These are phyloP conservation scores for Phytopythium kandeliae DNA, from an alignment of 352 stramenopile genomes.

Conservation along the genomic window DNA sequence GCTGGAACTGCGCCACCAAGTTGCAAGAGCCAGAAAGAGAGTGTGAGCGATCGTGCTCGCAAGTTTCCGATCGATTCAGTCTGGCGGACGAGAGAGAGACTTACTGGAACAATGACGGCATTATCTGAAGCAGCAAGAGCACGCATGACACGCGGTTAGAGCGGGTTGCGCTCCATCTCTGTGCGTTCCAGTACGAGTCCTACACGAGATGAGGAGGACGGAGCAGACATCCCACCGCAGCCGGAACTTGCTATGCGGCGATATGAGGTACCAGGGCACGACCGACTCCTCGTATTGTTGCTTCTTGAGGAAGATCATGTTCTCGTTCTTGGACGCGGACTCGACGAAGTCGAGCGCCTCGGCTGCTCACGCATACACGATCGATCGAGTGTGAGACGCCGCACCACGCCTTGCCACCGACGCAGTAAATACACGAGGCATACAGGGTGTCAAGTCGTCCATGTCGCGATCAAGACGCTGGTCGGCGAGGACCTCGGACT, in stretches of 20 bases:
- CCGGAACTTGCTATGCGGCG: constrained; percentile 67
- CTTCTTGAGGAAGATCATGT: constrained; percentile 86
- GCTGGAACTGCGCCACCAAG: constrained; percentile 45
- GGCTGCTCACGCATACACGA: constrained; percentile 14
- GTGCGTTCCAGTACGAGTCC: constrained; percentile 4
- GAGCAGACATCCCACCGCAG: constrained; percentile 73
- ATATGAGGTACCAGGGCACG: constrained; percentile 75
- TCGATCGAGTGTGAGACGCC: too few relatives aligned
- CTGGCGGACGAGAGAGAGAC: too few relatives aligned
- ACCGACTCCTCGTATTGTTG: constrained; percentile 78
- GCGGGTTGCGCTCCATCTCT: background rate
- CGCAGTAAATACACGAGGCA: constrained; percentile 2
- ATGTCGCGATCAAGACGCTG: constrained; percentile 49
- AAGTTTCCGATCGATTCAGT: too few relatives aligned
- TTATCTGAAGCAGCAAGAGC: constrained; percentile 45
- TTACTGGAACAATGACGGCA: constrained; percentile 63
- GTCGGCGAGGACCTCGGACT: constrained; percentile 21
- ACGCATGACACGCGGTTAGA: too few relatives aligned
- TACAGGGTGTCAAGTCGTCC: constrained; percentile 76
- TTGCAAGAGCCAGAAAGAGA: too few relatives aligned
- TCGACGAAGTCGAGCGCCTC: constrained; percentile 78
- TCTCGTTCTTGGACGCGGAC: constrained; percentile 64
- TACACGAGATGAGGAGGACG: constrained; percentile 70
- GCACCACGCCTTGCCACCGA: too few relatives aligned
- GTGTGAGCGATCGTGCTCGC: too few relatives aligned